Evolutionary conservation across 768 basidiomycete species (phyloP), one percentile per base, ranked within the genome.

Genomic region (Termitomyces sp.): DNA sequence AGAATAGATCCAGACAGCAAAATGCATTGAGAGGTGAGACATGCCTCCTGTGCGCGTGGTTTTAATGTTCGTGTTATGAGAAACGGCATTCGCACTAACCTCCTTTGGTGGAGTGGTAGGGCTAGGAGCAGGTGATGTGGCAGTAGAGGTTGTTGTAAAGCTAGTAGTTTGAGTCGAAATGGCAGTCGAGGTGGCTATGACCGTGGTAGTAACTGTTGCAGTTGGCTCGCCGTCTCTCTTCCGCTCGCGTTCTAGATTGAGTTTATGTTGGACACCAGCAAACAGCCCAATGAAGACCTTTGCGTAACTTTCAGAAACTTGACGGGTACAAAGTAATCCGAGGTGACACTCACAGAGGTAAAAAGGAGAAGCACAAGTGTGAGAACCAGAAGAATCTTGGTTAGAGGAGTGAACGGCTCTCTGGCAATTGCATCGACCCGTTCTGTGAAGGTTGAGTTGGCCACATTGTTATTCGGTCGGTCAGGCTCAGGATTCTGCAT

Each of bases 231-330:
- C 66, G 58, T 69, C 73, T 32, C 72, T 76, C 13, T 79, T 72
- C 48, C 75, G 77, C 20, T 69, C 71, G 16, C 64, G 67, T 57
- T 78, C 77, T n/a, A 79, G 66, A 61, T 83, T 82, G 55, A 94
- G 79, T 61, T 85, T 87, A 68, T 91, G 88, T 69, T 93, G 85
- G 1, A 88, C 87, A 10, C 97, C 97, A 35, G 93, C 89, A 71
- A 95, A 98, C 5, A 99, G 78, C 10, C 96, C 96, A 61, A 95
- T 87, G 72, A 96, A 95, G n/a, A 92, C 80, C 82, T 83, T 41
- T 41, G 12, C 2, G 32, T 12, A 51, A 46, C 20, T 1, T 47
- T 44, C 48, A 46, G 9, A n/a, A 43, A 47, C n/a, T 26, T 10
- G 8, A 10, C 5, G 12, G 36, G 35, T 14, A 40, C 33, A 6